Evolutionary conservation across 768 basidiomycete species (phyloP), one percentile per base, ranked within the genome.

Genomic region (Amanita molliuscula): DNA sequence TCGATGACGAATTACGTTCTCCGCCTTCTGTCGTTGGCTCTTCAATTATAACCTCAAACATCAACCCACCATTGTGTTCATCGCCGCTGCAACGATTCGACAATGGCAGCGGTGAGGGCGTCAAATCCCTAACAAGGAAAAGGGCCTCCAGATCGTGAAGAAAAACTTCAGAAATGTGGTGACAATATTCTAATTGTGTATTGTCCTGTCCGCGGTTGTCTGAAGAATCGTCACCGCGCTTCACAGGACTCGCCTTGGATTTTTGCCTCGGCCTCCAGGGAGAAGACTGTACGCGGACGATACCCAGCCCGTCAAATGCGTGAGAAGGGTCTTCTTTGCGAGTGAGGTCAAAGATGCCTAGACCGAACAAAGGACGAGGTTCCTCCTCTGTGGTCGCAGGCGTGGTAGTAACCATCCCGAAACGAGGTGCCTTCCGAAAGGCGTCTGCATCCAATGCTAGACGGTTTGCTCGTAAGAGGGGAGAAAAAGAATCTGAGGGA

Each of bases 241-340:
- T 10, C 10, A 31, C 11, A 31, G 4, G 3, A 29, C 13, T 26
- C 15, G 7, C 10, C n/a, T 28, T 33, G n/a, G 44, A 44, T 7
- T 23, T 20, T 23, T 2, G n/a, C n/a, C n/a, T n/a, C n/a, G n/a
- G 16, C 8, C 35, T 47, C 46, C 46, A 47, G 10, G 46, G 46
- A 1, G 46, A 36, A 2, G 46, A 47, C 16, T 47, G 48, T n/a
- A 50, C 16, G 29, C n/a, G 48, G 16, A 50, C 29, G 18, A 42
- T 28, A n/a, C 48, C 48, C 21, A 50, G 28, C 8, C 41, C 48
- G 9, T 50, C 48, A 23, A 50, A 50, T 1, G 41, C 4, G 40
- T 23, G 38, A 4, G 28, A 38, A 13, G n/a, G 7, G 20, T 50
- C 48, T 15, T 50, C 48, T 42, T 50, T 34, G 7, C 38, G 48